phyloP scores from a whole-genome alignment of 495 filamentous ascomycete species.

The Penicillium coprophilum region DNA sequence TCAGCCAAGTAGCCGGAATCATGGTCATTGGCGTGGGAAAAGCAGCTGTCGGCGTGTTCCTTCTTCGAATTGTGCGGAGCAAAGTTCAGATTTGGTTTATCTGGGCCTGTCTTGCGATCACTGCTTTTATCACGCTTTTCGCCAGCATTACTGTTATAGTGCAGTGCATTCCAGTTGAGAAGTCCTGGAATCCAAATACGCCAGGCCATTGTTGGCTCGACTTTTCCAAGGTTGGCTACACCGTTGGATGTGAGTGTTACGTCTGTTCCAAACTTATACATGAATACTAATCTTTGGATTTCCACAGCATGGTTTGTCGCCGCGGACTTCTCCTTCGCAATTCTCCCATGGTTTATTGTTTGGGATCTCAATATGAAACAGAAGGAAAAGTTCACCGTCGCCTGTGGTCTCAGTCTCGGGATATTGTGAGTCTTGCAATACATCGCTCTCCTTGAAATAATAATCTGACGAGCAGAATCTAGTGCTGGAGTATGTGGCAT shows the following conservation, averaged over 20 bases:
- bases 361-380: conserved; percentile 36
- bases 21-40: conserved; percentile 32
- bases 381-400: conserved; percentile 32
- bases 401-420: conserved; percentile 24
- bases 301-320: conserved; percentile 27
- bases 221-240: conserved; percentile 31
- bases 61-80: conserved; percentile 31
- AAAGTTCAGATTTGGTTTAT: conserved; percentile 28
- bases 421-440: no score
- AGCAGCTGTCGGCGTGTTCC: conserved; percentile 24
- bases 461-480: conserved; percentile 7
- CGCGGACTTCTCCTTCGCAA: conserved; percentile 30
- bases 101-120: conserved; percentile 21
- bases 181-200: conserved; percentile 22
- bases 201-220: conserved; percentile 27
- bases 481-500: conserved; percentile 35
- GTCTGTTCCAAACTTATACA: not conserved
- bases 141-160: conserved; percentile 25
- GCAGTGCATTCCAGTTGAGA: conserved; percentile 28
- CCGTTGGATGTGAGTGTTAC: conserved; percentile 28
- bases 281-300: not conserved
- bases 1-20: conserved; percentile 28
- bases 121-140: conserved; percentile 22
- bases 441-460: conserved; percentile 22
- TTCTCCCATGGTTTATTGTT: conserved; percentile 32